A percentile compares a stretch with the other conserved stretches of the same genome.
phyloP scores from a whole-genome alignment of 805 yeast genomes.

The Suhomyces vadensis region DNA sequence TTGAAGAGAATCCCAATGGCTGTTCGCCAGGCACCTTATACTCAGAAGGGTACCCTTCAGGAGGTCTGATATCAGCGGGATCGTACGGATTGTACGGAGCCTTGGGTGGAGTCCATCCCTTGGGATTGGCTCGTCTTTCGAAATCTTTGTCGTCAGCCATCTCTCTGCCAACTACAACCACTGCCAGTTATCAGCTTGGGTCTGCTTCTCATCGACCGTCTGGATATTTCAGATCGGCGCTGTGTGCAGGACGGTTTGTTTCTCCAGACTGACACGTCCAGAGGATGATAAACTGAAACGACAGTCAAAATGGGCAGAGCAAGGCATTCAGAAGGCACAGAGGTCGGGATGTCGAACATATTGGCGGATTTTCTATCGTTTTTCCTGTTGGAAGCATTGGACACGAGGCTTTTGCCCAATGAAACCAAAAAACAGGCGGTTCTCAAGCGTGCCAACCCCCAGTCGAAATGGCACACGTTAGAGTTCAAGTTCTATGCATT shows the following conservation, averaged over 20 bases:
- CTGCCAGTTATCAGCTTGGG: too few species aligned
- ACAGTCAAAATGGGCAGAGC: too few species aligned
- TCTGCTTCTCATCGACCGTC: too few species aligned
- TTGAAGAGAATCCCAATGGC: slow-evolving; percentile 52
- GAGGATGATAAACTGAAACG: too few species aligned
- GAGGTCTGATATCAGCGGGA: slow-evolving; percentile 71
- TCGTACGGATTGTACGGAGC: slow-evolving; percentile 89
- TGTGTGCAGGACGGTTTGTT: background rate
- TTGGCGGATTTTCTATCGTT: slow-evolving; percentile 29
- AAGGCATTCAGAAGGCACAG: too few species aligned
- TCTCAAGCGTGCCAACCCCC: slow-evolving; percentile 34
- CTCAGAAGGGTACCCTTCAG: slow-evolving; percentile 86
- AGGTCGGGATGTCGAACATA: background rate
- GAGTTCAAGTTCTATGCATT: slow-evolving; percentile 74
- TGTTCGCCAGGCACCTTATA: slow-evolving; percentile 64
- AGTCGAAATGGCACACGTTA: slow-evolving; percentile 69
- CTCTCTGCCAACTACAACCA: background rate
- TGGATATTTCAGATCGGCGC: background rate
- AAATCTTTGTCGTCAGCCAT: slow-evolving; percentile 21
- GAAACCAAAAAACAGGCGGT: slow-evolving; percentile 31
- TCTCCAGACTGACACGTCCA: too few species aligned
- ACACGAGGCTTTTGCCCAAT: slow-evolving; percentile 49
- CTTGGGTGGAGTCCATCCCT: slow-evolving; percentile 77
- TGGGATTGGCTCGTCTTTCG: slow-evolving; percentile 71
- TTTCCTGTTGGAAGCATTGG: slow-evolving; percentile 54